These are phyloP conservation scores for Daldinia caldariorum DNA, from an alignment of 495 filamentous ascomycete genomes.

Conservation along the genomic window DNA sequence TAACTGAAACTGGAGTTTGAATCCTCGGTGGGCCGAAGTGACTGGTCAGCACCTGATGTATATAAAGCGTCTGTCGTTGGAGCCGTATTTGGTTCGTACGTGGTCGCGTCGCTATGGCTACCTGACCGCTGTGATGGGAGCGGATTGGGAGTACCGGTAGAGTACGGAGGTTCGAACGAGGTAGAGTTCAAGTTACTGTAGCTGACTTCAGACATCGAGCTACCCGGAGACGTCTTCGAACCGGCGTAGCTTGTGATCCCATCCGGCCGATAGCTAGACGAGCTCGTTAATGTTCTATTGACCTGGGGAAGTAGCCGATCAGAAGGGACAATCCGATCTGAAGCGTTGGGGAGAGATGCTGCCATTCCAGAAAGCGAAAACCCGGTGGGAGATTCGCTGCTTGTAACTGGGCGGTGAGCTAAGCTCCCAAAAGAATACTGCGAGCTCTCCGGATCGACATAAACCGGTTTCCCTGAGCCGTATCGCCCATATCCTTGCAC, in stretches of 20 bases:
- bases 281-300: slow-evolving; percentile 44
- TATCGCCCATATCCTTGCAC: slow-evolving; percentile 47
- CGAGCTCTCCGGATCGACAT: slow-evolving; percentile 48
- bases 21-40: slow-evolving; percentile 39
- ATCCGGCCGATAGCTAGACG: slow-evolving; percentile 42
- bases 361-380: slow-evolving; percentile 55
- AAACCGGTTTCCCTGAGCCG: slow-evolving; percentile 45
- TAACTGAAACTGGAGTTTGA: slow-evolving; percentile 34
- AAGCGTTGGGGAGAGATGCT: slow-evolving; percentile 50
- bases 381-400: slow-evolving; percentile 44
- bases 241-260: slow-evolving; percentile 32
- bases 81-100: slow-evolving; percentile 18
- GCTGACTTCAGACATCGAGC: slow-evolving; percentile 32
- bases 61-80: slow-evolving; percentile 30
- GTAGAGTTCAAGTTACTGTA: slow-evolving; percentile 37
- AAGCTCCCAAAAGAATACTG: slow-evolving; percentile 46
- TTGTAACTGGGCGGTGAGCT: slow-evolving; percentile 50
- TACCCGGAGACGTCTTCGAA: slow-evolving; percentile 33
- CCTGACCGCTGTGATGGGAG: slow-evolving; percentile 19
- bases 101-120: slow-evolving; percentile 16
- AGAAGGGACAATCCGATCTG: slow-evolving; percentile 56
- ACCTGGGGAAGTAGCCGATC: slow-evolving; percentile 41
- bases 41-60: slow-evolving; percentile 28
- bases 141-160: neutral
- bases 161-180: slow-evolving; percentile 35